phyloP scores from a whole-genome alignment of 768 basidiomycete species.

The Calocybe indica region DNA sequence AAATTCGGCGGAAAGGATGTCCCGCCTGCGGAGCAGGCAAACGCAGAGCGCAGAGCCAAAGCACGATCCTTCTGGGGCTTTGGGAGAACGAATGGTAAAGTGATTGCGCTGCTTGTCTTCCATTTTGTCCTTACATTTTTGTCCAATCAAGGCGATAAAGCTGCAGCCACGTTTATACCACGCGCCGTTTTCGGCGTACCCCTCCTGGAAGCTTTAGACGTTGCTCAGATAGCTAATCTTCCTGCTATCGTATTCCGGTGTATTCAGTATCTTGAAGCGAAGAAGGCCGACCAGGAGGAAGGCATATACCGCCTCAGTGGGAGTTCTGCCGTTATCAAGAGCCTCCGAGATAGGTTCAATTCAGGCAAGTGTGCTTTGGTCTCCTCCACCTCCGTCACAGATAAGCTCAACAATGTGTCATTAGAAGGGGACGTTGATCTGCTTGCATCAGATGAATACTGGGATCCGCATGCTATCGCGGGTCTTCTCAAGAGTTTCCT shows the following conservation, averaged over 20 bases:
- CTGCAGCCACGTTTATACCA: constrained; percentile 34
- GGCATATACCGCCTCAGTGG: constrained; percentile 96
- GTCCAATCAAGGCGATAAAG: constrained; percentile 30
- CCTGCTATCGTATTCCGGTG: constrained; percentile 94
- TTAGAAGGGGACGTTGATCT: constrained; percentile 96
- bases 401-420: constrained; percentile 9
- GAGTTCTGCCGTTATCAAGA: constrained; percentile 92
- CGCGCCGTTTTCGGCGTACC: constrained; percentile 87
- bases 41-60: constrained; percentile 79
- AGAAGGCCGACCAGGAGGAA: constrained; percentile 94
- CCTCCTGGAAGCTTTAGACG: constrained; percentile 80
- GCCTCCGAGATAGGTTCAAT: constrained; percentile 90
- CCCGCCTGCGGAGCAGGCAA: constrained; percentile 26
- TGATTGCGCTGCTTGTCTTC: constrained; percentile 7
- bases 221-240: constrained; percentile 84
- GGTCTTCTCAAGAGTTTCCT: constrained; percentile 91
- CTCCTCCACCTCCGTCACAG: constrained; percentile 2
- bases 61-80: constrained; percentile 93
- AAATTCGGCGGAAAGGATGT: constrained; percentile 81
- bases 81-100: constrained; percentile 53
- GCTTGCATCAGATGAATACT: constrained; percentile 81
- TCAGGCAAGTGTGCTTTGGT: constrained; percentile 44
- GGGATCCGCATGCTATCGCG: constrained; percentile 97
- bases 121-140: constrained; percentile 6
- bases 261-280: constrained; percentile 91